Evolutionary conservation across 163 green algal genomes (phyloP), one percentile per base, ranked within the genome.

Genomic region (Coccomyxa subellipsoidea): DNA sequence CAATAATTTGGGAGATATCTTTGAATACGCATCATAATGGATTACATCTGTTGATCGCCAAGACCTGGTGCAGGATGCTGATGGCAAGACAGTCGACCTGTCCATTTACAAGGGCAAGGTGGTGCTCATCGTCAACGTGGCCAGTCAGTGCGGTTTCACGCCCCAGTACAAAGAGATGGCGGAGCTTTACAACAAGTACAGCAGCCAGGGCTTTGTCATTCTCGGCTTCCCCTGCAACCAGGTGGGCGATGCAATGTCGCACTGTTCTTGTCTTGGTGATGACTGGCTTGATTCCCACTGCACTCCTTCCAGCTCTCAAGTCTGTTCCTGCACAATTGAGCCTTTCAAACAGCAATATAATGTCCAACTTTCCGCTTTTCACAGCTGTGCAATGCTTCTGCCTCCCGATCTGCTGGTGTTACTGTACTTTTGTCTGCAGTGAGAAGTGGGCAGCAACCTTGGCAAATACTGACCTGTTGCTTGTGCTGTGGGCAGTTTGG

Each of bases 41-140:
- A 23, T 36, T 9, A 36, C n/a, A 18, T 9, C 25, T 76, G 69
- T 18, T 36, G 31, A 15, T 34, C 21, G 12, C 4, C 18, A 34
- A 23, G 2, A 39, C 2, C 34, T 23, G 23, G 0, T 80, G 31
- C 73, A 88, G 81, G 84, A 89, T 35, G 88, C 89, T 37, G 85
- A 91, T 77, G 85, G 85, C 80, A 88, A 84, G 77, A 54, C 69
- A 18, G 39, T 85, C 4, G 54, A 87, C 40, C 38, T 89, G 29
- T 69, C 34, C 2, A 83, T 82, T 32, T 91, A 87, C 77, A 87
- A 84, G 72, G 87, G 87, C 35, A 91, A 91, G 81, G 85, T 89
- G 2, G 36, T 88, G 35, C 66, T 90, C 18, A 39, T 88, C 0
- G 76, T 82, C 10, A 91, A 91, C 31, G 84, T 89, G 21, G 87